Base-by-base conservation (phyloP, 768 basidiomycete species). In the Naganishia randhawae region DNA sequence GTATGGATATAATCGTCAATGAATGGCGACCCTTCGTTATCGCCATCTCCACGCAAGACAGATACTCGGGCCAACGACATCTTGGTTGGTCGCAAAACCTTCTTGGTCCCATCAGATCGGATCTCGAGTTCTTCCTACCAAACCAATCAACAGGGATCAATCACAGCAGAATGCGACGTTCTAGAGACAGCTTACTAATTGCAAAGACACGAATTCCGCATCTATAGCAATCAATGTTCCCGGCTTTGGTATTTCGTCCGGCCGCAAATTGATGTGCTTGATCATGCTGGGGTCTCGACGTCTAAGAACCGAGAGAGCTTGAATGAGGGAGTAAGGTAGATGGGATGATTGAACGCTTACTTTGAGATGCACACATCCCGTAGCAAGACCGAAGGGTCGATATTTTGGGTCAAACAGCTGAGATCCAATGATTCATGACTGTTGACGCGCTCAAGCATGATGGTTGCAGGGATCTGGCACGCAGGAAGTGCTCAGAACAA, bases 1-100 rank as follows among this genome's bases (percentile, higher is more conserved):
- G 93, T 96, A 73, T 96, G 91, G 41, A 98, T 98, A 74, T 99
- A 90, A 74, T 99, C 96, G 73, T 98, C 96, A 72, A 99, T 96
- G 80, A 98, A 96, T 1, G 96, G 95, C 14, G 89, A 77, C 3
- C 91, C 91, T 74, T 89, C 86, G 69, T 86, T 86, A 0, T 83
- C 83, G 0, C 92, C 93, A 73, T 89, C 84, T 1, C 95, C 94
- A 13, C 96, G 86, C 51, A 98, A 80, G 17, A 95, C 94, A 3
- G 94, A 97, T 0, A 99, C 96, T 27, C 96, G 86, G 29, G 96
- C 95, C 8, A 99, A 83, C 66, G 92, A 91, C 74, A 94, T 85
- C 62, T 93, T 87, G 5, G 92, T 89, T 1, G 96, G 96, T 14
- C 93, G 86, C 32, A 98, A 82, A 39, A 97, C 88, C 74, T 91